Evolutionary conservation across 257 asterid genomes (phyloP), one percentile per base, ranked within the genome.

Genomic region (Cinchona pubescens): DNA sequence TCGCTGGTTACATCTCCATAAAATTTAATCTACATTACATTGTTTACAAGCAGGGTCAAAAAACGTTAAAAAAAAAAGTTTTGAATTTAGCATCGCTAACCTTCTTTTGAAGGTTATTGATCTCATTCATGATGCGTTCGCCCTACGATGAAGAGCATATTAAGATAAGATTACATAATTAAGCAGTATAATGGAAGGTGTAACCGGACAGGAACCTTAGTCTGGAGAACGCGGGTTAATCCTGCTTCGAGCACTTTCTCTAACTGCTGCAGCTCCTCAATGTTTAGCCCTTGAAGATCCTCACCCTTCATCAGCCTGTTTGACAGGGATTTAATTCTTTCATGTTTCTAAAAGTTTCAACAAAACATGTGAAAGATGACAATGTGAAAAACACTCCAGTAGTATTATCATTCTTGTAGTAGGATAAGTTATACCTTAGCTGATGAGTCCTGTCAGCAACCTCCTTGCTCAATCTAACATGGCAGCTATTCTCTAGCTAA

Each of bases 281-380:
- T 29, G n/a, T 49, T 80, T 56, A 85, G 49, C 60, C 86, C 86
- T 71, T 79, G 79, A 71, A 85, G 85, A 59, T 85, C 88, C 79
- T 79, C 86, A 16, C 86, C 88, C 72, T 51, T 82, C 79, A 85
- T 74, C 59, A 67, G 80, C 79, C 88, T 81, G 83, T 19, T 35
- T 7, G 34, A 34, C 16, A 18, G 9, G 43, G 14, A 61, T 23
- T 14, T 6, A 32, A 46, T 40, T 30, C 35, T 68, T 35, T 32
- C 11, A 18, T 5, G 3, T 49, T n/a, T 11, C 13, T 27, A 35
- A 63, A 40, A 49, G 1, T 11, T 21, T 65, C 13, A 3, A 42
- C 12, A 71, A 40, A 25, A 23, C 2, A 0, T n/a, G 48, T 48
- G 10, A 32, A 55, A 23, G 25, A 2, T 23, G 25, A 12, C 61